These are phyloP conservation scores for Zygosaccharomyces gambellarensis DNA, from an alignment of 805 yeast genomes.

Conservation along the genomic window DNA sequence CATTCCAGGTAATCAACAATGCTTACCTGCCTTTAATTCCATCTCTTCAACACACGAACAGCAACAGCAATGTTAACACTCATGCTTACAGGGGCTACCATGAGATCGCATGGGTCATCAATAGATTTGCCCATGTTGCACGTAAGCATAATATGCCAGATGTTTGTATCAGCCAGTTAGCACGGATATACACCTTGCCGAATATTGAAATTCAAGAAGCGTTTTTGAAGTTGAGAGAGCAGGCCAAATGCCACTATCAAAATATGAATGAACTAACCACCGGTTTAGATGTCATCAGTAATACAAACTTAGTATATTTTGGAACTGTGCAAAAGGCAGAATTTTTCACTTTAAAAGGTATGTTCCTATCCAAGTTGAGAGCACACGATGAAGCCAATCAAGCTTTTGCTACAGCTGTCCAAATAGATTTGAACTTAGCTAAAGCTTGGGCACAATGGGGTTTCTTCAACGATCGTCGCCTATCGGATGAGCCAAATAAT, in stretches of 20 bases:
- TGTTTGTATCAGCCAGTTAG: slow-evolving; percentile 87
- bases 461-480: slow-evolving; percentile 80
- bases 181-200: slow-evolving; percentile 91
- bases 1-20: slow-evolving; percentile 90
- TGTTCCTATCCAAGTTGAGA: slow-evolving; percentile 88
- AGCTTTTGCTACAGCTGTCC: slow-evolving; percentile 97
- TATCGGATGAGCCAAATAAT: slow-evolving; percentile 77
- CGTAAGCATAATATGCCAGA: slow-evolving; percentile 95
- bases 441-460: slow-evolving; percentile 99
- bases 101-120: slow-evolving; percentile 98
- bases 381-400: slow-evolving; percentile 95
- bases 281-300: slow-evolving; percentile 93
- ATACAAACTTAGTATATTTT: slow-evolving; percentile 91
- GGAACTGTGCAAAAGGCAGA: slow-evolving; percentile 98
- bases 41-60: slow-evolving; percentile 65
- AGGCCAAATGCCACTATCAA: slow-evolving; percentile 95
- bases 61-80: slow-evolving; percentile 71
- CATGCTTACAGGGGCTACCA: slow-evolving; percentile 97
- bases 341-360: slow-evolving; percentile 94
- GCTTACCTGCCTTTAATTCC: slow-evolving; percentile 92
- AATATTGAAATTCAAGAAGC: slow-evolving; percentile 98
- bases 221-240: slow-evolving; percentile 89
- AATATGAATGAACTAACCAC: slow-evolving; percentile 86
- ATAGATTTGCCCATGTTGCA: slow-evolving; percentile 97
- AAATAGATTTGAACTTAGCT: slow-evolving; percentile 86